Evolutionary conservation across 2,329 filamentous ascomycete species (phyloP), one percentile per base, ranked within the genome.

Genomic region (Ophiostoma angusticollis): DNA sequence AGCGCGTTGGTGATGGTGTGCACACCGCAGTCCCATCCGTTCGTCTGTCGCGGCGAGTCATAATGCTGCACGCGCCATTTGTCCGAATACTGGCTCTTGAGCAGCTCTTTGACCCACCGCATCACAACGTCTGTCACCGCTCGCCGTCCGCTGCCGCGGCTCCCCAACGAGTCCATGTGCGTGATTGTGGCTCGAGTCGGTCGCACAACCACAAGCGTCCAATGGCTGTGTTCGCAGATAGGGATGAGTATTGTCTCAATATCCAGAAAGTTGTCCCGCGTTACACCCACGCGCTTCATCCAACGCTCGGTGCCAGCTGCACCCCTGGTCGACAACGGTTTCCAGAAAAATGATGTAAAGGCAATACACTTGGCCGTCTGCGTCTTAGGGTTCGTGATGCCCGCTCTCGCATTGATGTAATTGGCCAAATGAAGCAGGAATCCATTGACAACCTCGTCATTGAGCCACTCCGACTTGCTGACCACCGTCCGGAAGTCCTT

Each of bases 1-100:
- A 84, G 68, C 13, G 72, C 77, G 51, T 87, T 89, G 14, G 81
- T 72, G 47, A 84, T 74, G 12, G 78, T 73, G 53, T 84, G 84
- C 4, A 85, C 72, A n/a, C 83, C 83, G 48, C 83, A 87, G 53
- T 87, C 83, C 51, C 70, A 74, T 1, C 69, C 68, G 51, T 87
- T 87, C 19, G 59, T 64, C 54, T 87, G 82, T 3, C 46, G 50
- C 0, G 72, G 67, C 25, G 70, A 72, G 13, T 58, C 55, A 31
- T 68, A 63, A n/a, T 58, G 53, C 7, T 70, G 58, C 1, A 64
- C 59, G 18, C 55, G 62, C 82, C 82, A 87, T 18, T 25, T 31
- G 2, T 59, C 58, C 12, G 65, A 52, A 50, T 70, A 85, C 6
- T 58, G 56, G 3, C 68, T 58, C n/a, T 62, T 64, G 6, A 85